Base-by-base conservation (phyloP, 495 filamentous ascomycete species). In the Paragyromitra xinjiangensis region DNA sequence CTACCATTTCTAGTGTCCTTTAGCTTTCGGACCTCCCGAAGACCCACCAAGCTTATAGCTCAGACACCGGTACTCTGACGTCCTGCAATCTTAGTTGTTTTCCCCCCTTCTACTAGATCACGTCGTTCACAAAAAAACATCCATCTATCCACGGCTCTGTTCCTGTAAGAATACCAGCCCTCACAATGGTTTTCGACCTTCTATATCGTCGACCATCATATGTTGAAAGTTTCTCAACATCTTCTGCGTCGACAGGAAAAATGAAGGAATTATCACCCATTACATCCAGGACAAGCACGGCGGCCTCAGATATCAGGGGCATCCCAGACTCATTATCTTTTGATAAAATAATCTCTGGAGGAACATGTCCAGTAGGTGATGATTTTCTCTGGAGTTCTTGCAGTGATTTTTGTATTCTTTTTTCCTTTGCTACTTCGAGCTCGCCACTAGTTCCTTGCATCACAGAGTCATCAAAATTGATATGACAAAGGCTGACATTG, bases 361-460 rank as follows among this genome's bases (percentile, higher is more conserved):
- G 89, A n/a, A 89, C 90, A 22, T 92, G 92, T 77, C 92, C 92
- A n/a, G 92, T 93, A 86, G 83, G 90, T 84, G n/a, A 90, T 84
- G 16, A n/a, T 39, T 65, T 34, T 39, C 62, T 56, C 11, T 53
- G 9, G 24, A 42, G 58, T 64, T 9, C 24, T 45, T 2, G 26
- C 9, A 34, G 3, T 65, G 50, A 26, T 29, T 44, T 34, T 37
- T 4, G 29, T 22, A 6, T 29, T 29, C 24, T 56, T 56, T 56
- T 29, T n/a, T 42, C 16, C 42, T 34, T 37, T 6, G 6, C 56
- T 59, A n/a, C 16, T 59, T 6, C 55, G 55, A 19, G 55, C 11
- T 34, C 37, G 24, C 29, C 14, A 8, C 34, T 55, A 14, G 29
- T 53, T 42, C n/a, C 26, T 1, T 12, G 8, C 19, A 1, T 39